Conservation (phyloP, 2,329 filamentous ascomycete genomes). For the Xylariaceae sp. region DNA sequence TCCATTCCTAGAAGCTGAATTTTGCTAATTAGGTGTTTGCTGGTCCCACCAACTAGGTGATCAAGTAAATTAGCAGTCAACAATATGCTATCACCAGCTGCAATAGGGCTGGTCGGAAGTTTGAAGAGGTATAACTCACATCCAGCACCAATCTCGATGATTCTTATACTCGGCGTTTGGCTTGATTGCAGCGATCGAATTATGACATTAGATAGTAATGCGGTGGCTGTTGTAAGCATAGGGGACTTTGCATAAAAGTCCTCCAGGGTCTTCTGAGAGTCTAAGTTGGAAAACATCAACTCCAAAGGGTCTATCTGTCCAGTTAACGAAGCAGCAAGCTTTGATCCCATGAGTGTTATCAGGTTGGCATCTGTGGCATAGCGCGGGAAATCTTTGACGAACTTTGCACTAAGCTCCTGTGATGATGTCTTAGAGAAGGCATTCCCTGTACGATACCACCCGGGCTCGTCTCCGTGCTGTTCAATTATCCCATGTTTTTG, state of each 20-base stretch:
- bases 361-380: slow-evolving; percentile 15
- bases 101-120: too few relatives aligned
- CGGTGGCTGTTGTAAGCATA: not conserved
- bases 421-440: not conserved
- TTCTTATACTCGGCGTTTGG: not conserved
- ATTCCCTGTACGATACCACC: too few relatives aligned
- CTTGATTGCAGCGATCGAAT: not conserved
- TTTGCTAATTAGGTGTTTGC: slow-evolving; percentile 28
- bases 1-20: slow-evolving; percentile 25
- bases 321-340: not conserved
- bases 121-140: not conserved
- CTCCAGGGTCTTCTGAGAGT: not conserved
- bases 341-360: slow-evolving; percentile 33
- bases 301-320: not conserved
- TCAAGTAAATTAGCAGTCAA: too few relatives aligned
- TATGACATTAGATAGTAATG: not conserved
- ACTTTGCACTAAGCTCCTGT: not conserved
- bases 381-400: not conserved
- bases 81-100: too few relatives aligned
- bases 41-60: slow-evolving; percentile 38
- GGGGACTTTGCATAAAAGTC: not conserved
- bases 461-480: not conserved
- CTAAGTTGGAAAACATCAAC: not conserved
- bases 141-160: not conserved
- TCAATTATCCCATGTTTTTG: not conserved